These are phyloP conservation scores for Sporothrix sp. DNA, from an alignment of 2,329 filamentous ascomycete species.

Conservation along the genomic window DNA sequence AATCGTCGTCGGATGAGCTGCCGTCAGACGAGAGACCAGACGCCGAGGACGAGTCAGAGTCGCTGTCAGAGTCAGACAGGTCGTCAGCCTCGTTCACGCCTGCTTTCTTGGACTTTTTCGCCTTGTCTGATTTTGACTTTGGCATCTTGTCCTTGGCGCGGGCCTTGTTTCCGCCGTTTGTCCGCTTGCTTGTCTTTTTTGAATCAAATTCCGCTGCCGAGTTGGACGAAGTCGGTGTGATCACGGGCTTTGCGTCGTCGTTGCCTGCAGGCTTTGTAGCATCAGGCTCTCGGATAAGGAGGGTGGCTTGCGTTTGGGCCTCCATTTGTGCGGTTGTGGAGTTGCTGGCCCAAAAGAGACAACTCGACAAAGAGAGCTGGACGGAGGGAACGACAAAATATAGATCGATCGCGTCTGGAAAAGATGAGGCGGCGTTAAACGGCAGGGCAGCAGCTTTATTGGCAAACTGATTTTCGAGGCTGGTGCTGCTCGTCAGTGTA, in stretches of 20 bases:
- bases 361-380: too few species aligned
- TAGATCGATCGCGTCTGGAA: too few species aligned
- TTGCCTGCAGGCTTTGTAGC: slow-evolving; percentile 18
- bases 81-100: slow-evolving; percentile 15
- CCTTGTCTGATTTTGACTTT: slow-evolving; percentile 23
- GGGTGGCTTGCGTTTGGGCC: slow-evolving; percentile 16
- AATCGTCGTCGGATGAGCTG: slow-evolving; percentile 19
- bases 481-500: too few species aligned
- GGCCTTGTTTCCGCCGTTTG: slow-evolving; percentile 16
- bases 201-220: slow-evolving; percentile 17
- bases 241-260: slow-evolving; percentile 18
- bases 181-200: slow-evolving; percentile 15
- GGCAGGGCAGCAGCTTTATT: too few species aligned
- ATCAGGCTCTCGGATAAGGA: slow-evolving; percentile 20
- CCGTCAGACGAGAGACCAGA: slow-evolving; percentile 15
- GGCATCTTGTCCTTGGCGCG: slow-evolving; percentile 18
- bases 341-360: too few species aligned
- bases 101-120: slow-evolving; percentile 22
- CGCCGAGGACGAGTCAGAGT: slow-evolving; percentile 3
- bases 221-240: slow-evolving; percentile 18
- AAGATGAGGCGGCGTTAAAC: too few species aligned
- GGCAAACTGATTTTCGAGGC: too few species aligned
- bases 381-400: too few species aligned
- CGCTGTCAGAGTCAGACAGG: slow-evolving; percentile 3
- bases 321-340: slow-evolving; percentile 17